A percentile compares a stretch with the other conserved stretches of the same genome.
These are phyloP conservation scores for Aegilops tauschii DNA, from an alignment of 176 grass and related monocot species.

Conservation along the genomic window DNA sequence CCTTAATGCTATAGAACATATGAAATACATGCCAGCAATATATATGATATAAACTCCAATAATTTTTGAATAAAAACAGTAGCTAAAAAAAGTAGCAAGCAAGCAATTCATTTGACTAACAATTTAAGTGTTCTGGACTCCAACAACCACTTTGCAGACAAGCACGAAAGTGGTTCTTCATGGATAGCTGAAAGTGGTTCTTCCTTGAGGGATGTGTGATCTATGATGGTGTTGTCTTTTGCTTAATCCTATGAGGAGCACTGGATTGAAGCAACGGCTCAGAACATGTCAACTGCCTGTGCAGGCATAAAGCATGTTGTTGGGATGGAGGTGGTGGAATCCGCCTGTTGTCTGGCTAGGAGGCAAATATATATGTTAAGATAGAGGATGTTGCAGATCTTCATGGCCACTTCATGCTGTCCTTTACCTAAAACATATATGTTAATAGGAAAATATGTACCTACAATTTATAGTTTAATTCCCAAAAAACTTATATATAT, in stretches of 20 bases:
- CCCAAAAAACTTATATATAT: background rate
- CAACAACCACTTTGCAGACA: too few relatives aligned
- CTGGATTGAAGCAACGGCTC: conserved; percentile 37
- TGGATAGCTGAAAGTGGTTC: background rate
- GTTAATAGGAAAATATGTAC: background rate
- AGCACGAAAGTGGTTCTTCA: too few relatives aligned
- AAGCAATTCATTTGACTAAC: too few relatives aligned
- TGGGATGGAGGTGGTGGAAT: background rate
- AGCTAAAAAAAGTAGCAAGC: too few relatives aligned
- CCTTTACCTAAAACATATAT: background rate
- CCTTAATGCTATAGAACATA: too few relatives aligned
- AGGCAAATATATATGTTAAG: background rate
- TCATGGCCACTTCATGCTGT: conserved; percentile 38
- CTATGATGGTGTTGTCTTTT: conserved; percentile 30
- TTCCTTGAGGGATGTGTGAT: conserved; percentile 24
- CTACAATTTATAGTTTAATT: background rate
- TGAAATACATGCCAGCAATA: too few relatives aligned
- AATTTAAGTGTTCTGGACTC: too few relatives aligned
- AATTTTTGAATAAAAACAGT: too few relatives aligned
- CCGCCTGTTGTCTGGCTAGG: background rate
- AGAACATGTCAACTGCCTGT: conserved; percentile 44
- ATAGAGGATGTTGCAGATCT: conserved; percentile 31
- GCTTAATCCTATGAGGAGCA: conserved; percentile 50
- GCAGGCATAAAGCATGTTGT: conserved; percentile 39
- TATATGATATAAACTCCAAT: too few relatives aligned